Percentiles rank a stretch among this genome's conserved stretches.
phyloP scores from a whole-genome alignment of 345 rosid genomes.

The Citrus inodora region DNA sequence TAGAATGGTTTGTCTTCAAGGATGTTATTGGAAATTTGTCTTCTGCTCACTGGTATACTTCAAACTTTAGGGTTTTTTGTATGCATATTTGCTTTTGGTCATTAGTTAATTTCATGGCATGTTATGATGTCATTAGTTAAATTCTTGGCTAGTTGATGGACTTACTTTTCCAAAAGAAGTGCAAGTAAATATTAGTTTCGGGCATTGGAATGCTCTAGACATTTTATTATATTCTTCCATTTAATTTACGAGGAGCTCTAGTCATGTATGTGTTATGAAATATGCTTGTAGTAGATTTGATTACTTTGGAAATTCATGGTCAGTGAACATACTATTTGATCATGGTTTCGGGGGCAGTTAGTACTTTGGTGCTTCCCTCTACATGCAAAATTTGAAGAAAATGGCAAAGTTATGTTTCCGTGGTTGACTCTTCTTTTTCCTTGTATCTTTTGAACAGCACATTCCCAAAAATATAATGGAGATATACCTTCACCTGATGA shows the following conservation, averaged over 20 bases:
- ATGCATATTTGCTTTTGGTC: neutral
- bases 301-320: neutral
- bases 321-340: no score
- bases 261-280: neutral
- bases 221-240: neutral
- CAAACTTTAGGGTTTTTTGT: neutral
- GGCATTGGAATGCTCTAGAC: neutral
- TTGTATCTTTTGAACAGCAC: constrained; percentile 38
- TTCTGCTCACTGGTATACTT: neutral
- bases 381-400: neutral
- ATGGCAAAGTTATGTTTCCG: neutral
- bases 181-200: neutral
- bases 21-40: neutral
- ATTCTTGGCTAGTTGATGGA: no score
- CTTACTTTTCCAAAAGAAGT: neutral
- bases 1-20: neutral
- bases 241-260: neutral
- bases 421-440: neutral
- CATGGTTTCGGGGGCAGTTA: neutral
- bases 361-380: no score
- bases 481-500: constrained; percentile 56
- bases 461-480: constrained; percentile 65
- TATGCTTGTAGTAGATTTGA: neutral
- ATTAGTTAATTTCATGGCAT: neutral
- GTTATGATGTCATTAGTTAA: neutral